Percentiles rank a stretch among this genome's conserved stretches.
Conservation (phyloP, 108 stramenopile species). For the Aurantiochytrium sp. region DNA sequence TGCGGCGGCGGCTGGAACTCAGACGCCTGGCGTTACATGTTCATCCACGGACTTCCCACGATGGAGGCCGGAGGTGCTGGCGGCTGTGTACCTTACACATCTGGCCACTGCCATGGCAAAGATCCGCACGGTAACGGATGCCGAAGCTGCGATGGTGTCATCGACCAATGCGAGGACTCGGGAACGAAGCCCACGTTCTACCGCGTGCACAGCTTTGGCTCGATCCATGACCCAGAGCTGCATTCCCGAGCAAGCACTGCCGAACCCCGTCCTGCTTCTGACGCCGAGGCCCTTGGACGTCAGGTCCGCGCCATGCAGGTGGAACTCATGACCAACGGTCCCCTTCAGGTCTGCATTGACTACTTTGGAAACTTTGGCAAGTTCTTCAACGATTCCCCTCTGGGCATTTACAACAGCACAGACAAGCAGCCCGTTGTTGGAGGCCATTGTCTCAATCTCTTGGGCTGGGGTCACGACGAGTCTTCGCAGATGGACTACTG, state of each 20-base stretch:
- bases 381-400: conserved; percentile 11
- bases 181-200: neutral
- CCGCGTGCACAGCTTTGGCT: neutral
- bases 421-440: neutral
- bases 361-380: conserved; percentile 13
- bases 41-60: neutral
- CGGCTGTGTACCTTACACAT: neutral
- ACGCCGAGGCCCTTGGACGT: neutral
- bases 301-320: conserved; percentile 8
- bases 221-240: neutral
- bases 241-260: neutral
- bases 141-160: neutral
- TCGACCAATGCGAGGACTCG: conserved; percentile 5
- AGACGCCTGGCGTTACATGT: neutral
- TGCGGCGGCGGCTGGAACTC: neutral
- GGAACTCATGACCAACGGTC: conserved; percentile 9
- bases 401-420: neutral
- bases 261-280: neutral
- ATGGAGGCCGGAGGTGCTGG: neutral
- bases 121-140: neutral
- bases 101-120: neutral
- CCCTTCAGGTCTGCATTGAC: conserved; percentile 15
- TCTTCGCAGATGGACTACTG: conserved; percentile 26
- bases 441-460: conserved; percentile 22
- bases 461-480: conserved; percentile 24